Evolutionary conservation across 2,329 filamentous ascomycete species (phyloP).

Genomic region (Zymoseptoria ardabiliae): DNA sequence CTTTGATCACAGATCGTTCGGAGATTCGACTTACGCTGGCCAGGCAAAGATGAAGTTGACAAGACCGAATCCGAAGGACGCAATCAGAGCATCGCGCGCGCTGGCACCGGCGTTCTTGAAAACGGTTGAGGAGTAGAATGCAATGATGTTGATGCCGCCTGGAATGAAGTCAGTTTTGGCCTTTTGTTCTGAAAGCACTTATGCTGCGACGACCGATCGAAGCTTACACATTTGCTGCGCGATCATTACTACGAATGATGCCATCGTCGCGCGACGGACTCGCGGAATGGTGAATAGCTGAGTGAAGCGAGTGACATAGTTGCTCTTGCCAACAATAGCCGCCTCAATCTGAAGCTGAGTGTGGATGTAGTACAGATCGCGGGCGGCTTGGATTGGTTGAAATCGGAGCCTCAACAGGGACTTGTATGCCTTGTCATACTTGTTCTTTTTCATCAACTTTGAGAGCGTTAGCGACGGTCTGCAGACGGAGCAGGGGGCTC

Average conservation of each 20-base stretch:
- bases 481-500: neutral
- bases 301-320: constrained; percentile 36
- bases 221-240: constrained; percentile 23
- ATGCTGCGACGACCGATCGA: no score
- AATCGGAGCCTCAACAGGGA: constrained; percentile 44
- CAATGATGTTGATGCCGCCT: constrained; percentile 21
- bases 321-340: constrained; percentile 29
- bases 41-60: constrained; percentile 41
- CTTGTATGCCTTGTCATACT: constrained; percentile 41
- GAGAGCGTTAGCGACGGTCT: constrained; percentile 3
- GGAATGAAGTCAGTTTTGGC: neutral
- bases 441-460: constrained; percentile 38
- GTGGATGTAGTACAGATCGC: constrained; percentile 48
- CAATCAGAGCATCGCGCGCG: constrained; percentile 30
- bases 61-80: constrained; percentile 39
- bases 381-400: constrained; percentile 46
- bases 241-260: constrained; percentile 27
- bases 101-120: constrained; percentile 32
- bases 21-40: constrained; percentile 9
- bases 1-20: no score
- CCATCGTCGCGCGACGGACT: constrained; percentile 35
- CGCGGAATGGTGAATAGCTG: constrained; percentile 46
- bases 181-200: neutral
- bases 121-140: constrained; percentile 31
- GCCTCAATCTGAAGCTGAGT: constrained; percentile 26